These are phyloP conservation scores for Fraxinus albicans DNA, from an alignment of 305 asterid species.

Conservation along the genomic window DNA sequence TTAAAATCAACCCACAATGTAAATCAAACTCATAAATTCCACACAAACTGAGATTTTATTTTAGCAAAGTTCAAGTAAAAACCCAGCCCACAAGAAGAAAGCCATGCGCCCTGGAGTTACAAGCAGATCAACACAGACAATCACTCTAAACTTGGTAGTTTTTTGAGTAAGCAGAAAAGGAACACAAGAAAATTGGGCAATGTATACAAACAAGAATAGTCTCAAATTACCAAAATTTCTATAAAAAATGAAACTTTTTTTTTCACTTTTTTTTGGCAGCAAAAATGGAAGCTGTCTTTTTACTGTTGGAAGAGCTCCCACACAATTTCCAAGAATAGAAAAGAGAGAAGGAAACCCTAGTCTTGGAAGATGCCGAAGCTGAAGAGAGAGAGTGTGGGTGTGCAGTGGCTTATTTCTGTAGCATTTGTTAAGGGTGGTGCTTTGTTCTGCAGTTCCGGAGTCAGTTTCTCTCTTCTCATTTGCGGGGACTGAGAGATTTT, in stretches of 20 bases:
- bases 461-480: slow-evolving; percentile 7
- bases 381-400: not conserved
- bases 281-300: not conserved
- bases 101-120: not conserved
- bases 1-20: slow-evolving; percentile 23
- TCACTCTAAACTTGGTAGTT: not conserved
- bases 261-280: not conserved
- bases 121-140: not conserved
- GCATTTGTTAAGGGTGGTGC: slow-evolving; percentile 8
- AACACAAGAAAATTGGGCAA: not conserved
- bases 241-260: not conserved
- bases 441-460: slow-evolving; percentile 30
- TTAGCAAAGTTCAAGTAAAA: not conserved
- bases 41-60: not conserved
- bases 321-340: slow-evolving; percentile 9
- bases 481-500: not conserved
- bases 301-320: not conserved
- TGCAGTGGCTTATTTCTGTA: not conserved
- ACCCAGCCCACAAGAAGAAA: not conserved
- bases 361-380: not conserved
- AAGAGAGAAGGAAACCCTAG: not conserved
- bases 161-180: not conserved
- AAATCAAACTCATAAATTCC: slow-evolving; percentile 10
- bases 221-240: not conserved
- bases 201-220: not conserved